Base-by-base conservation (phyloP, 2,329 filamentous ascomycete species). In the Pyrenophora seminiperda region DNA sequence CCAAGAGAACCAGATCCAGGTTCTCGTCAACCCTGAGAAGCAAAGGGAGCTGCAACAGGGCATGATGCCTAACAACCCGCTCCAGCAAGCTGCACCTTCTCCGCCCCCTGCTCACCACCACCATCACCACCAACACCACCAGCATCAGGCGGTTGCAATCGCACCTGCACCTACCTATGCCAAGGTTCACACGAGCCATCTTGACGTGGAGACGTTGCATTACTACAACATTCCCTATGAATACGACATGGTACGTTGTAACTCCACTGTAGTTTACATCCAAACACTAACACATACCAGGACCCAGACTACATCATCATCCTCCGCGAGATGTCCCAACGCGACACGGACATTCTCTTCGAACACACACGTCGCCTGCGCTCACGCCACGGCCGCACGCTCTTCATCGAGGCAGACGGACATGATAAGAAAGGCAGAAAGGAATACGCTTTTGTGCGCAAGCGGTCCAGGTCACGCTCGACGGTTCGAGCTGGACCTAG, bases 211-310 rank as follows among this genome's bases (percentile, higher is more conserved):
- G 41, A 80, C 78, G 4, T 54, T 80, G 49, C 66, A 67, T 22
- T 78, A 79, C 61, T 80, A 78, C 53, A 67, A 76, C 17, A 73
- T 80, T 15, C 77, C 76, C 1, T 80, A 75, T 51, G 76, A 79
- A 52, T 72, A 72, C 54, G 78, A 80, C 56, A 59, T 62, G 22
- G 77, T 79, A 73, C 72, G 76, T 73, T 17, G 24, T 11, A 27
- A 10, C 14, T 29, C 41, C 10, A 19, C 13, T 10, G 2, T 22
- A 11, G 4, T 17, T 4, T 13, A 20, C 11, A 11, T 5, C 27
- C 14, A 19, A 22, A n/a, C 32, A 17, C 22, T 58, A 45, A 62
- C 52, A 41, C 10, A 15, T 32, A 30, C 11, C 39, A 65, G 61
- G 74, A 80, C 58, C 67, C 71, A 7, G 72, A 78, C 46, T 80